These are phyloP conservation scores for Penicillium psychrofluorescens DNA, from an alignment of 495 filamentous ascomycete genomes.

Conservation along the genomic window DNA sequence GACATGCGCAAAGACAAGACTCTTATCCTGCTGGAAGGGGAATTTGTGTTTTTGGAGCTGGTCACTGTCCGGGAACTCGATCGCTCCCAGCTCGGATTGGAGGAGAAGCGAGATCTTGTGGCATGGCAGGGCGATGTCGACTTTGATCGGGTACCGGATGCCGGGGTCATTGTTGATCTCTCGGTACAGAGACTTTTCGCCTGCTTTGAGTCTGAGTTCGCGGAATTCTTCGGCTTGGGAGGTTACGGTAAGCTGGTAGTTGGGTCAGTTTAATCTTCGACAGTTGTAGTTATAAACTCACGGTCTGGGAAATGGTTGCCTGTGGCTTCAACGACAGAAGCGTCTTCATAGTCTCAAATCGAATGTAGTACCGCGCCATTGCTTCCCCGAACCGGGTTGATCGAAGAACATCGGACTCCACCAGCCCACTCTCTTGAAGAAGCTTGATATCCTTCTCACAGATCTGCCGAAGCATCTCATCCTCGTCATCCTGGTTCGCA, in stretches of 20 bases:
- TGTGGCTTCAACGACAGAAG: slow-evolving; percentile 56
- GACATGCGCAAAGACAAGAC: slow-evolving; percentile 62
- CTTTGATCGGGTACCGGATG: slow-evolving; percentile 74
- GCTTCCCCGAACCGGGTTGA: slow-evolving; percentile 77
- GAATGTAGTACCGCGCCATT: slow-evolving; percentile 90
- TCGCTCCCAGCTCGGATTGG: slow-evolving; percentile 69
- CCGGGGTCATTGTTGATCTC: slow-evolving; percentile 69
- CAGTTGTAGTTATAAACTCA: slow-evolving; percentile 31
- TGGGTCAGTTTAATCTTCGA: slow-evolving; percentile 22
- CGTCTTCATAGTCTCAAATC: slow-evolving; percentile 82
- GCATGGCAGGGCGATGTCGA: slow-evolving; percentile 57
- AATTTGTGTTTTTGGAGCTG: slow-evolving; percentile 53
- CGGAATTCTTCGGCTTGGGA: slow-evolving; percentile 72
- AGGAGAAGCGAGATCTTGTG: slow-evolving; percentile 89
- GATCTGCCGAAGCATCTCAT: slow-evolving; percentile 69
- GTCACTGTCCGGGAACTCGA: slow-evolving; percentile 62
- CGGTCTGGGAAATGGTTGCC: slow-evolving; percentile 62
- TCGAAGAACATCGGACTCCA: slow-evolving; percentile 46
- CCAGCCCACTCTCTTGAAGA: slow-evolving; percentile 54
- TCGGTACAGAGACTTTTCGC: slow-evolving; percentile 71
- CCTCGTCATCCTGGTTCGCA: slow-evolving; percentile 43
- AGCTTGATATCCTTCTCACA: slow-evolving; percentile 72
- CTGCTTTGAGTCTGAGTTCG: slow-evolving; percentile 65
- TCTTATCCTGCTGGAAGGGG: slow-evolving; percentile 63
- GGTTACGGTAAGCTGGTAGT: slow-evolving; percentile 50